Base-by-base conservation (phyloP, 164 flowering plant genomes). In the Tetracentron sinense region DNA sequence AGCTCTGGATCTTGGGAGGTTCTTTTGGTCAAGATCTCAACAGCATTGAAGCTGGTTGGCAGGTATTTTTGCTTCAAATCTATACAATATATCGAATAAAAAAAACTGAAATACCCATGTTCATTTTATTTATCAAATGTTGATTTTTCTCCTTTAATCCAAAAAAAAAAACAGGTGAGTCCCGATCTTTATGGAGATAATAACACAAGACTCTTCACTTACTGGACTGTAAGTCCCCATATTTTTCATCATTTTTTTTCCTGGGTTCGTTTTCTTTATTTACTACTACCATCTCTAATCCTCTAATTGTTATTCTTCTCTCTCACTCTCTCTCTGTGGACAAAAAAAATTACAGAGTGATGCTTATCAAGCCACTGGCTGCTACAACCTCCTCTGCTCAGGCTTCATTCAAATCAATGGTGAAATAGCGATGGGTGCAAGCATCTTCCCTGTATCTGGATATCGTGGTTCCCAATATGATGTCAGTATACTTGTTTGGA, bases 321-420 rank as follows among this genome's bases (percentile, higher is more conserved):
- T 8, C 47, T 42, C 47, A 4, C 47, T 42, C 17, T 42, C 47
- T 42, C 47, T 42, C 11, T 42, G 38, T 33, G 38, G 38, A 33
- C 4, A 33, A 33, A 33, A 33, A 33, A 33, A 33, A 20, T 20
- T 60, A 38, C 82, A 87, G 93, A 83, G 81, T 38, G 93, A 85
- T 73, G 69, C 86, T 11, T 83, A 85, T 66, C 85, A 83, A 54
- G 82, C 78, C 14, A 86, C 95, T 0, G 96, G 96, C 38, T 90
- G 94, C 69, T 88, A 84, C 81, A 88, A 90, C 63, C 84, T 87
- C 42, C 64, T 82, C 0, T 90, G 97, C 60, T 56, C 88, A 0
- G 97, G 97, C 0, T 90, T 90, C 71, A 77, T 90, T n/a, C 95
- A 90, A 69, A 82, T 85, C 19, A 82, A 83, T 57, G 72, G 75